A percentile compares a stretch with the other conserved stretches of the same genome.
Evolutionary conservation across 352 stramenopile species (phyloP).

Genomic region (Globisporangium cederbergense): DNA sequence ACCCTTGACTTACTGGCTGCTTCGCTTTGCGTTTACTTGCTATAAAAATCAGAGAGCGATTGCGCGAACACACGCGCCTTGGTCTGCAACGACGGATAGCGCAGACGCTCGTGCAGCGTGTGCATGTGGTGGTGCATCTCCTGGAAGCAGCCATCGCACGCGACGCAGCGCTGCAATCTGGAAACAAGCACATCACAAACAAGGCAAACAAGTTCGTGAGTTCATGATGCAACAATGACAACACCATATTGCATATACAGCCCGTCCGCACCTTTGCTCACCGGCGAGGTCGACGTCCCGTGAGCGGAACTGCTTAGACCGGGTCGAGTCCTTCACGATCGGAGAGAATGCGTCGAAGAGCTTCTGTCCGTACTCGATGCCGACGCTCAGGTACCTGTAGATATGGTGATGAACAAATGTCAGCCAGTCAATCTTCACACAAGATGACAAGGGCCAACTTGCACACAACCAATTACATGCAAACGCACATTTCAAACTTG

Average conservation of each 20-base stretch:
- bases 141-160: slow-evolving; percentile 64
- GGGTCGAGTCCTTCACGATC: slow-evolving; percentile 61
- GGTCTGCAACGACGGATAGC: slow-evolving; percentile 35
- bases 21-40: slow-evolving; percentile 3
- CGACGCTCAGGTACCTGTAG: slow-evolving; percentile 52
- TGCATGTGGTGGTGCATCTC: slow-evolving; percentile 56
- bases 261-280: slow-evolving; percentile 52
- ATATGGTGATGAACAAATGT: not conserved
- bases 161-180: slow-evolving; percentile 54
- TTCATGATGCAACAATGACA: not conserved
- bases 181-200: not conserved
- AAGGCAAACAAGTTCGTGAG: not conserved
- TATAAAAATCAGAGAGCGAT: slow-evolving; percentile 44
- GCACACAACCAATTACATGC: not conserved
- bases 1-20: not conserved
- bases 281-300: slow-evolving; percentile 67
- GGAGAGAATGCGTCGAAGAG: slow-evolving; percentile 74
- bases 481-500: slow-evolving; percentile 63
- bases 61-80: slow-evolving; percentile 45
- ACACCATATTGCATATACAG: not conserved
- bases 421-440: not conserved
- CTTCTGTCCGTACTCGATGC: slow-evolving; percentile 52
- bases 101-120: slow-evolving; percentile 25
- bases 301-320: slow-evolving; percentile 43
- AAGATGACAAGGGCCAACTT: not conserved